phyloP scores from a whole-genome alignment of 2,329 filamentous ascomycete species.

The Pyrenophora seminiperda region DNA sequence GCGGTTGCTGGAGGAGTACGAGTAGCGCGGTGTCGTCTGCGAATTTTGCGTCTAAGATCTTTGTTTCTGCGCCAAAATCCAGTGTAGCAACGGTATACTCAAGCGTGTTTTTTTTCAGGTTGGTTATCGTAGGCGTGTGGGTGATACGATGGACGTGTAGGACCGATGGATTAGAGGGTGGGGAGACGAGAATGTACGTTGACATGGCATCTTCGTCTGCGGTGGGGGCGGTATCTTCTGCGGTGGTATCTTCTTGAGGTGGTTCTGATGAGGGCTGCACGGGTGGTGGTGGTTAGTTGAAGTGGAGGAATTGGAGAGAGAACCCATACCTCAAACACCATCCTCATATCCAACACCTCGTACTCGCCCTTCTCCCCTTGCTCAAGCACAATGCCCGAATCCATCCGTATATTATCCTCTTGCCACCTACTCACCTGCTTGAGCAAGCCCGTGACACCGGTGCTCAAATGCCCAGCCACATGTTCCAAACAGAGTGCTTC shows the following conservation, averaged over 20 bases:
- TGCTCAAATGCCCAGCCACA: conserved; percentile 40
- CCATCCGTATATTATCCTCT: conserved; percentile 66
- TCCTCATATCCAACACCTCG: conserved; percentile 59
- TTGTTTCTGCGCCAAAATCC: conserved; percentile 34
- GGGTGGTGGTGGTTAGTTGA: not conserved
- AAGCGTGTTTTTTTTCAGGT: conserved; percentile 37
- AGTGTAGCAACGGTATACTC: conserved; percentile 61
- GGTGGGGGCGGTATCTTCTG: too few species aligned
- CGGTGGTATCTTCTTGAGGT: not conserved
- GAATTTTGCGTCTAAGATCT: conserved; percentile 70
- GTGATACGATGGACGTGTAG: conserved; percentile 41
- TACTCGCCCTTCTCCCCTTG: conserved; percentile 31
- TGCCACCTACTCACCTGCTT: conserved; percentile 53
- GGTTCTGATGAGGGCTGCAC: conserved; percentile 2
- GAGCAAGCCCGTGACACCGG: conserved; percentile 40
- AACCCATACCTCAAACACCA: conserved; percentile 57
- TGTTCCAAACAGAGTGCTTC: conserved; percentile 51
- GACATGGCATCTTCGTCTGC: conserved; percentile 22
- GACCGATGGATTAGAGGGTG: conserved; percentile 10
- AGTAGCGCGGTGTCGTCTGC: conserved; percentile 66
- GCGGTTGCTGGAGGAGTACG: conserved; percentile 56
- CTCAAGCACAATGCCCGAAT: conserved; percentile 63
- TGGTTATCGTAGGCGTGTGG: conserved; percentile 50
- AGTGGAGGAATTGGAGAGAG: not conserved
- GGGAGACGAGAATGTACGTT: conserved; percentile 36